Evolutionary conservation across 1,139 yeast genomes (phyloP).

Genomic region (Nadsonia starkeyi-henricii): DNA sequence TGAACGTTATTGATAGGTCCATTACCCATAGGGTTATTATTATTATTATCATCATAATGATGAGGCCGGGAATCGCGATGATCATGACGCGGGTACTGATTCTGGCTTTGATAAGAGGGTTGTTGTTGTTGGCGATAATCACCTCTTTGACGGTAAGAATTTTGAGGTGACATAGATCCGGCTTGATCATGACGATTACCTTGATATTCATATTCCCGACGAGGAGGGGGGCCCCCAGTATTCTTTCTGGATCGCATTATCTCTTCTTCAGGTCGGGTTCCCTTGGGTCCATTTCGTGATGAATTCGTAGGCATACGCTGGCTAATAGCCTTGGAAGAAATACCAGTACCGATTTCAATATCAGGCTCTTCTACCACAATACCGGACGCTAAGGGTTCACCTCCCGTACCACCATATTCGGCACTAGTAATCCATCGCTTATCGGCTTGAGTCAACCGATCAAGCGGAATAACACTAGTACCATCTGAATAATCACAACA

Average conservation of each 20-base stretch:
- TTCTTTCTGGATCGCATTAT: background rate
- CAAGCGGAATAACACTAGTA: slow-evolving; percentile 70
- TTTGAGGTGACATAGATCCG: background rate
- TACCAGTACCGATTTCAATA: slow-evolving; percentile 89
- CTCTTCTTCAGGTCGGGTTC: slow-evolving; percentile 28
- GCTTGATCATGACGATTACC: background rate
- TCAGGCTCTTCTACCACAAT: slow-evolving; percentile 92
- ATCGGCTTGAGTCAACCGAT: slow-evolving; percentile 87
- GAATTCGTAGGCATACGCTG: slow-evolving; percentile 26
- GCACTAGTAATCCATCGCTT: slow-evolving; percentile 78
- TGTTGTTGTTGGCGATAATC: background rate
- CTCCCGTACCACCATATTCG: slow-evolving; percentile 97
- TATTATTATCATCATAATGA: background rate
- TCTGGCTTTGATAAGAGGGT: background rate
- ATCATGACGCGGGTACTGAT: background rate
- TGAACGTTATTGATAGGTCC: background rate
- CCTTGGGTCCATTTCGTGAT: slow-evolving; percentile 71
- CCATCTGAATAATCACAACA: slow-evolving; percentile 94
- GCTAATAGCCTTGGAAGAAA: slow-evolving; percentile 75
- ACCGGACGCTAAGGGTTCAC: slow-evolving; percentile 68
- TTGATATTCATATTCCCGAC: background rate
- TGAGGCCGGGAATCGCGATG: background rate
- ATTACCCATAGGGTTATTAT: background rate
- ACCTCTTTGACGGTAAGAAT: background rate
- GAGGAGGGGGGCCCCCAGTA: background rate